These are phyloP conservation scores for Poronia punctata DNA, from an alignment of 495 filamentous ascomycete genomes.

Conservation along the genomic window DNA sequence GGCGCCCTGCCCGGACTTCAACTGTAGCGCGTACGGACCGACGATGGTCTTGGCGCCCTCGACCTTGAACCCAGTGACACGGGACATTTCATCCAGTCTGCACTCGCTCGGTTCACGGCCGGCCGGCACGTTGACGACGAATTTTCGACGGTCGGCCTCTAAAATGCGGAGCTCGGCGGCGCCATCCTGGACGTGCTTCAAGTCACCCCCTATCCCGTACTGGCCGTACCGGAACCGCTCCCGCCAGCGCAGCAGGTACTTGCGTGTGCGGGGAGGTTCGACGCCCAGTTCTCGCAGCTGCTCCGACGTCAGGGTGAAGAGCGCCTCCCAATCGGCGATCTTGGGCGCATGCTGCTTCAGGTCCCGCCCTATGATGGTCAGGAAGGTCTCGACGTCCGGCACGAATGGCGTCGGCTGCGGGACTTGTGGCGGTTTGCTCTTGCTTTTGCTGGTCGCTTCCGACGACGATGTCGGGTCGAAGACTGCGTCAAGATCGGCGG, in stretches of 20 bases:
- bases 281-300: conserved; percentile 79
- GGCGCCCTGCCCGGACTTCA: conserved; percentile 60
- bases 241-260: conserved; percentile 81
- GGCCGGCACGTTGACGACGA: conserved; percentile 65
- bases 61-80: conserved; percentile 59
- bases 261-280: conserved; percentile 71
- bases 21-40: conserved; percentile 59
- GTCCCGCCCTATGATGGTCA: conserved; percentile 83
- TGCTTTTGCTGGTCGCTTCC: too few species aligned
- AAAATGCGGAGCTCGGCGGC: conserved; percentile 60
- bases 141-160: conserved; percentile 37
- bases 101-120: conserved; percentile 42
- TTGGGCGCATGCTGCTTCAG: conserved; percentile 73
- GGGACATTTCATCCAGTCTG: conserved; percentile 34
- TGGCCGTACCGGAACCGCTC: conserved; percentile 71
- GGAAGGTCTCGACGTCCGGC: conserved; percentile 81
- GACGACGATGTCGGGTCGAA: too few species aligned
- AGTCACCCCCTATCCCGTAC: conserved; percentile 72
- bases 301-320: conserved; percentile 69
- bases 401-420: conserved; percentile 76
- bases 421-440: conserved; percentile 41
- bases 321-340: conserved; percentile 78
- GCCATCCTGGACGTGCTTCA: conserved; percentile 65
- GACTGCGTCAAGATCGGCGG: too few species aligned
- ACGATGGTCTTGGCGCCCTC: conserved; percentile 55